Evolutionary conservation across 805 yeast species (phyloP).

Genomic region (Peterozyma xylosa): DNA sequence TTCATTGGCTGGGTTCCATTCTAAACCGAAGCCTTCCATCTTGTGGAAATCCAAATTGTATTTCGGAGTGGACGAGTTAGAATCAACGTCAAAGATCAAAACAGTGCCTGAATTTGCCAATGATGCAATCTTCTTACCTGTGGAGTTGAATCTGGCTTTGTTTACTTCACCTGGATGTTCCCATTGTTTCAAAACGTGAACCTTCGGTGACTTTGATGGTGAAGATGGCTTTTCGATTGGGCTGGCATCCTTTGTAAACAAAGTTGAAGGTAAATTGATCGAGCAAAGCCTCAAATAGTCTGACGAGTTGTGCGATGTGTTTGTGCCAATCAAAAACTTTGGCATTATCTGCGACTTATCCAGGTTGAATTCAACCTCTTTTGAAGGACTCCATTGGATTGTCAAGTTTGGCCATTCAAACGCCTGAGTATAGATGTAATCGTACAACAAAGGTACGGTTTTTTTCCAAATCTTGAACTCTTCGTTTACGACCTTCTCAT

Average conservation of each 20-base stretch:
- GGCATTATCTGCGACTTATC: constrained; percentile 20
- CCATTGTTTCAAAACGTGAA: constrained; percentile 41
- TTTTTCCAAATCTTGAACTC: constrained; percentile 83
- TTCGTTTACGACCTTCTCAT: constrained; percentile 63
- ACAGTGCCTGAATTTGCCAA: constrained; percentile 47
- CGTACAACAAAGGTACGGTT: constrained; percentile 72
- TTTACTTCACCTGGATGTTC: constrained; percentile 63
- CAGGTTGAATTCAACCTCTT: constrained; percentile 8
- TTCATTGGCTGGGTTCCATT: constrained; percentile 46
- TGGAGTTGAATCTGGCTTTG: constrained; percentile 47
- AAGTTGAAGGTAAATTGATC: constrained; percentile 41
- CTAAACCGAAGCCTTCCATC: constrained; percentile 62
- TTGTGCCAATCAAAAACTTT: constrained; percentile 41
- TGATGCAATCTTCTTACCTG: constrained; percentile 41
- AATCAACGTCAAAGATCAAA: constrained; percentile 28
- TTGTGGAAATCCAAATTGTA: constrained; percentile 44
- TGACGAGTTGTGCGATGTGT: constrained; percentile 28
- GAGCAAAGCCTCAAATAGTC: constrained; percentile 39
- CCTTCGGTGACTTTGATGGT: constrained; percentile 27
- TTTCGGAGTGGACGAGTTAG: constrained; percentile 12
- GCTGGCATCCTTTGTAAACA: constrained; percentile 25
- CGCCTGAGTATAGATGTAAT: constrained; percentile 61
- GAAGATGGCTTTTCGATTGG: constrained; percentile 21
- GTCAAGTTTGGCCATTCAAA: constrained; percentile 67
- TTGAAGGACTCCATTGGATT: constrained; percentile 58